These are phyloP conservation scores for Flaveria linearis DNA, from an alignment of 129 eudicot genomes.

Conservation along the genomic window DNA sequence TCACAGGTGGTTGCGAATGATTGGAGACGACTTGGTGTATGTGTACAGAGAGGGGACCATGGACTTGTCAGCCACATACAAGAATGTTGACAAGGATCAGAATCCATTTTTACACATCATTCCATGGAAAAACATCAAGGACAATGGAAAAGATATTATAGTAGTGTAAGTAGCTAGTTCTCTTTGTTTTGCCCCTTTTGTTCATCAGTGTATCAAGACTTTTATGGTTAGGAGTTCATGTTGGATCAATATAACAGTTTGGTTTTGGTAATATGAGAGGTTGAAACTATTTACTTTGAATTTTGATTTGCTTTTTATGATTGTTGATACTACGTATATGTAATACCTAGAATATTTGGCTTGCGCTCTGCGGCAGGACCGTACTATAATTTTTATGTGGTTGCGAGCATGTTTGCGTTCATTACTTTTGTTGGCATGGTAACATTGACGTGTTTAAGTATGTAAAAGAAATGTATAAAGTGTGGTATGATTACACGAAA, in stretches of 20 bases:
- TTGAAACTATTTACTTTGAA: neutral
- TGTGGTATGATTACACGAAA: no score
- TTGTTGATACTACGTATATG: neutral
- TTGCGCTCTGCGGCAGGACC: no score
- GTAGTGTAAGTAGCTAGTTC: slow-evolving; percentile 21
- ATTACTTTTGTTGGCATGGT: no score
- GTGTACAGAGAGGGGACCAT: slow-evolving; percentile 50
- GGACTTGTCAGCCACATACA: slow-evolving; percentile 29
- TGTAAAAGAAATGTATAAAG: no score
- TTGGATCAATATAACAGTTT: slow-evolving; percentile 18
- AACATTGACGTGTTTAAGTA: no score
- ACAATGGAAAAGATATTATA: slow-evolving; percentile 16
- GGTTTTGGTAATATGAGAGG: slow-evolving; percentile 10
- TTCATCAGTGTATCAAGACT: neutral
- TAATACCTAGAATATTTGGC: no score
- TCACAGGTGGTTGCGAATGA: slow-evolving; percentile 40
- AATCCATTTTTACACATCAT: slow-evolving; percentile 18
- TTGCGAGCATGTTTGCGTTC: no score
- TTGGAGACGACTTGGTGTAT: slow-evolving; percentile 35
- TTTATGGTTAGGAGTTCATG: slow-evolving; percentile 11
- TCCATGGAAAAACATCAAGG: slow-evolving; percentile 25
- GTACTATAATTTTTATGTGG: no score
- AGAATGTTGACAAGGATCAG: slow-evolving; percentile 26
- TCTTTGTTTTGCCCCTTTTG: slow-evolving; percentile 3
- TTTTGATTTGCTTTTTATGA: neutral